Evolutionary conservation across 192 early-diverging fungal species (phyloP), one percentile per base, ranked within the genome.

Genomic region (Coemansia sp.): DNA sequence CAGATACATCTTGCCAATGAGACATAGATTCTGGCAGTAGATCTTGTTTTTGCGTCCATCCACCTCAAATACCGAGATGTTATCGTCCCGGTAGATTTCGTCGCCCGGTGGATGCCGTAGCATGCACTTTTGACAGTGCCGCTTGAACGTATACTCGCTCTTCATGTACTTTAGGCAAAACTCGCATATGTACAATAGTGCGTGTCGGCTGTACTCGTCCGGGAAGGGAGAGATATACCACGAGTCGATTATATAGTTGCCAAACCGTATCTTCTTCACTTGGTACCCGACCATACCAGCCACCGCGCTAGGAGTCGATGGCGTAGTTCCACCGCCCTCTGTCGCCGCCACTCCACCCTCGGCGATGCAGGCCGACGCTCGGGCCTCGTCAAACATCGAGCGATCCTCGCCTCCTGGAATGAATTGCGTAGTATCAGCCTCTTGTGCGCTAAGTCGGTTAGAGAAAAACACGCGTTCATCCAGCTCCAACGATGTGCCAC

Each of bases 81-180:
- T 85, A n/a, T 88, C 92, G 70, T 98, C 93, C 41, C 96, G 86
- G 76, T 98, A 98, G 38, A 99, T 97, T 71, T 98, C 96, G 70
- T 97, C 93, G 16, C 97, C 97, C n/a, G 97, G 97, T 12, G 97
- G 97, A 67, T 93, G 88, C 44, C 80, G 83, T 54, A 90, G 81
- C 1, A 78, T 67, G 75, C 97, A 98, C 68, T 98, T 97, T 79
- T 88, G 79, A 80, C 92, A 89, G 62, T 99, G 97, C 47, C 96
- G 85, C 9, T 83, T 83, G 33, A 91, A 89, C 38, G 91, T 89
- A 78, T 89, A 99, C 38, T 86, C 82, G 73, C 92, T 95, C 73
- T 96, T 97, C 91, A 98, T 96, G 77, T 98, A 98, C 80, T 97
- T 98, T 73, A 99, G 85, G 73, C 97, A 99, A 72, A 88, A 97